Evolutionary conservation across 2,329 filamentous ascomycete genomes (phyloP).

Genomic region (Neophaeococcomyces mojaviensis): DNA sequence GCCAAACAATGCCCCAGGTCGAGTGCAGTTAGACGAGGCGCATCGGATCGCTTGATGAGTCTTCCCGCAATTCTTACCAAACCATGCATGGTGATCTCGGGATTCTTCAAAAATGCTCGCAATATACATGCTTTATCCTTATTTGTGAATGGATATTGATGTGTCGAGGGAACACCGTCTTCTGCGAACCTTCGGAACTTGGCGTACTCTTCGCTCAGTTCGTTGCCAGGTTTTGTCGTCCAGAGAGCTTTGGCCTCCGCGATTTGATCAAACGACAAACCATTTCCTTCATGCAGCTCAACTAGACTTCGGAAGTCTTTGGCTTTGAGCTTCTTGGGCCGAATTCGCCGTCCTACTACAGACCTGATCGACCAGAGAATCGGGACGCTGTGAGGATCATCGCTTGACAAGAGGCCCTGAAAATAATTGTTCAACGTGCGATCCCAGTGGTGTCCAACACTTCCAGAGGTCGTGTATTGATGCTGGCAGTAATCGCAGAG

Average conservation of each 20-base stretch:
- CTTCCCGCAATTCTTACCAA: too few relatives aligned
- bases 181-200: constrained; percentile 10
- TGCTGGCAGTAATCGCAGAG: too few relatives aligned
- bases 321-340: constrained; percentile 11
- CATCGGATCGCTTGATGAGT: not conserved
- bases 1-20: too few relatives aligned
- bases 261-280: constrained; percentile 20
- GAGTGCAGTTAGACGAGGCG: too few relatives aligned
- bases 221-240: constrained; percentile 11
- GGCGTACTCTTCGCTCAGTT: constrained; percentile 16
- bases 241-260: constrained; percentile 12
- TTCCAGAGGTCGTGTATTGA: too few relatives aligned
- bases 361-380: constrained; percentile 15
- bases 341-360: not conserved
- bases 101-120: not conserved
- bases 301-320: constrained; percentile 18
- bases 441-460: constrained; percentile 17
- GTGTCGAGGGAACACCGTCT: too few relatives aligned
- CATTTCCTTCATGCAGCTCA: constrained; percentile 19
- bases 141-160: too few relatives aligned
- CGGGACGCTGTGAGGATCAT: constrained; percentile 18
- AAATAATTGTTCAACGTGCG: constrained; percentile 11
- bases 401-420: constrained; percentile 7
- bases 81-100: not conserved
- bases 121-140: not conserved